Percentiles rank a stretch among this genome's conserved stretches.
Conservation (phyloP, 1,139 yeast species). For the Geotrichum europaeum region DNA sequence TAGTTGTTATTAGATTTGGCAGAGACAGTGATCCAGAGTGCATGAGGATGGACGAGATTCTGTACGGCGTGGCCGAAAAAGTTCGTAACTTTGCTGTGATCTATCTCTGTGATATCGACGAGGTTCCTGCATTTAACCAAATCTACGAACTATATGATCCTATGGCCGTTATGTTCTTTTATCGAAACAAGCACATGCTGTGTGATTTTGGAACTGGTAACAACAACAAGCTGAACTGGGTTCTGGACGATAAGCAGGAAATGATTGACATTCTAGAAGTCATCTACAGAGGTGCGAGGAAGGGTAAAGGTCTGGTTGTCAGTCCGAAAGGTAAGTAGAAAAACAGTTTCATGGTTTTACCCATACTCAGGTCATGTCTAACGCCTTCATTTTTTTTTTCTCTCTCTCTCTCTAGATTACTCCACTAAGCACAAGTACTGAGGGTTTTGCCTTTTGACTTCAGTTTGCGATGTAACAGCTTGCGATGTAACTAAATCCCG, state of each 20-base stretch:
- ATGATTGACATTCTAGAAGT: constrained; percentile 87
- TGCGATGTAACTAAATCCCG: background rate
- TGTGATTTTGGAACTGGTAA: constrained; percentile 98
- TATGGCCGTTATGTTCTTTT: constrained; percentile 88
- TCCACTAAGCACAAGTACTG: constrained; percentile 35
- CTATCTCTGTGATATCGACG: constrained; percentile 80
- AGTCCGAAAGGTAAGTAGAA: constrained; percentile 56
- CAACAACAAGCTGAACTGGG: constrained; percentile 85
- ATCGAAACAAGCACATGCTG: constrained; percentile 90
- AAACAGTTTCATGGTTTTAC: background rate
- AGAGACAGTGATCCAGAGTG: constrained; percentile 70
- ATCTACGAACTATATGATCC: constrained; percentile 94
- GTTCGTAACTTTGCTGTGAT: constrained; percentile 83
- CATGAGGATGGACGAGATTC: constrained; percentile 83
- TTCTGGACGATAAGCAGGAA: constrained; percentile 75
- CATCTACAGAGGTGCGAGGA: constrained; percentile 81
- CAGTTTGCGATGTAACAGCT: background rate
- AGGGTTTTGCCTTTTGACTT: background rate
- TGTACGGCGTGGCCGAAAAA: constrained; percentile 73
- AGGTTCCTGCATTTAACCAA: constrained; percentile 84
- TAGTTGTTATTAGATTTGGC: constrained; percentile 87
- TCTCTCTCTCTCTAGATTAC: constrained; percentile 19
- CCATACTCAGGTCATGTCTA: background rate
- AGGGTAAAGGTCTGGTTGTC: constrained; percentile 87
- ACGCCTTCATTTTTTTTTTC: background rate